Conservation (phyloP, 2,329 filamentous ascomycete genomes). For the Alternaria viburni region DNA sequence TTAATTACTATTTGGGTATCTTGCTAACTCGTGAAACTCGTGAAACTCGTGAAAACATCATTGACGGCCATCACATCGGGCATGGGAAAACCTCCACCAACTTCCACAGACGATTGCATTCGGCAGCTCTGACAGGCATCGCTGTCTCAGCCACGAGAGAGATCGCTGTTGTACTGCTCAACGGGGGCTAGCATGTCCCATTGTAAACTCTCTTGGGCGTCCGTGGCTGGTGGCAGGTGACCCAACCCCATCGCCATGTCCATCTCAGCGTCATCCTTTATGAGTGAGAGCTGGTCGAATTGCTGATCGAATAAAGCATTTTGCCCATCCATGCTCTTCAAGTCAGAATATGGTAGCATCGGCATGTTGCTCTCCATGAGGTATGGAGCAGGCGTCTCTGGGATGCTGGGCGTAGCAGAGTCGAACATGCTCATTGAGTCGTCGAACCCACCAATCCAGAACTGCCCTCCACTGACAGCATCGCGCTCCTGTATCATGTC, state of each 20-base stretch:
- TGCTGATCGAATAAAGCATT: slow-evolving; percentile 13
- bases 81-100: background rate
- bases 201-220: slow-evolving; percentile 26
- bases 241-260: slow-evolving; percentile 31
- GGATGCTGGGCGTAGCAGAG: slow-evolving; percentile 38
- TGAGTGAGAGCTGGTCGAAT: slow-evolving; percentile 23
- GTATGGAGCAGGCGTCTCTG: slow-evolving; percentile 39
- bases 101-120: background rate
- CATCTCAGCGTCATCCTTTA: slow-evolving; percentile 31
- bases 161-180: slow-evolving; percentile 31
- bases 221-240: slow-evolving; percentile 24
- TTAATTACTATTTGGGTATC: background rate
- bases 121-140: background rate
- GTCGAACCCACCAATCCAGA: slow-evolving; percentile 54
- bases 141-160: background rate
- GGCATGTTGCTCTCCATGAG: slow-evolving; percentile 18
- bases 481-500: slow-evolving; percentile 49
- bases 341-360: background rate
- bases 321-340: slow-evolving; percentile 4
- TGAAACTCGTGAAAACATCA: background rate
- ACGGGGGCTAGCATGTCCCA: slow-evolving; percentile 36
- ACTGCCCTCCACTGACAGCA: slow-evolving; percentile 51
- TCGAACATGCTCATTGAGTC: slow-evolving; percentile 28
- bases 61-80: background rate
- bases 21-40: background rate